Conservation (phyloP, 176 grass and related monocot species). For the Elaeis guineensis region DNA sequence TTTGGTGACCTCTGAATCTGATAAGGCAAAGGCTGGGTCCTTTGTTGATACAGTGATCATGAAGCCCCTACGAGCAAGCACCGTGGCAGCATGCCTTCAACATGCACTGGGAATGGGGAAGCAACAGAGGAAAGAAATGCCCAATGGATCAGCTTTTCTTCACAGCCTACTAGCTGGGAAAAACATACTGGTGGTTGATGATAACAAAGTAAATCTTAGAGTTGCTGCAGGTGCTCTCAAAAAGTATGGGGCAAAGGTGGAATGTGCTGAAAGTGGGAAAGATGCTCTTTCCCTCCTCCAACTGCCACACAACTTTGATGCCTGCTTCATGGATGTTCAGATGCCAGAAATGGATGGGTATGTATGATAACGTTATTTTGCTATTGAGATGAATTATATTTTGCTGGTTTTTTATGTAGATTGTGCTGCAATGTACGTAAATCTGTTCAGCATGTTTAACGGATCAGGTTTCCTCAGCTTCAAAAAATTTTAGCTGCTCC, state of each 20-base stretch:
- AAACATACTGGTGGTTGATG: slow-evolving; percentile 95
- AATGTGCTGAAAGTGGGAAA: slow-evolving; percentile 83
- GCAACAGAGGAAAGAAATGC: slow-evolving; percentile 41
- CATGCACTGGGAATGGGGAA: slow-evolving; percentile 46
- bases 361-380: slow-evolving; percentile 11
- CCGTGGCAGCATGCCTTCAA: slow-evolving; percentile 72
- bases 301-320: slow-evolving; percentile 66
- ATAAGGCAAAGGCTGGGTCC: slow-evolving; percentile 39
- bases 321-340: slow-evolving; percentile 98
- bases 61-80: slow-evolving; percentile 88
- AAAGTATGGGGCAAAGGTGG: slow-evolving; percentile 80
- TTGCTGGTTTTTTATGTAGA: too few species aligned
- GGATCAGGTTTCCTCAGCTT: too few species aligned
- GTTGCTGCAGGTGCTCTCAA: slow-evolving; percentile 66
- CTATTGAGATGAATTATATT: too few species aligned
- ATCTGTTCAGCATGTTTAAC: too few species aligned
- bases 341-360: slow-evolving; percentile 99
- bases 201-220: slow-evolving; percentile 87
- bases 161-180: slow-evolving; percentile 59
- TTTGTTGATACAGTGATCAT: slow-evolving; percentile 60
- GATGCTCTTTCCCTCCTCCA: slow-evolving; percentile 59
- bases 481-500: too few species aligned
- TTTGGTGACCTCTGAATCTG: slow-evolving; percentile 64
- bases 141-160: slow-evolving; percentile 42
- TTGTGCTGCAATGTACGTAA: too few species aligned